Percentiles rank a stretch among this genome's conserved stretches.
These are phyloP conservation scores for Amanita phalloides DNA, from an alignment of 768 basidiomycete species.

Conservation along the genomic window DNA sequence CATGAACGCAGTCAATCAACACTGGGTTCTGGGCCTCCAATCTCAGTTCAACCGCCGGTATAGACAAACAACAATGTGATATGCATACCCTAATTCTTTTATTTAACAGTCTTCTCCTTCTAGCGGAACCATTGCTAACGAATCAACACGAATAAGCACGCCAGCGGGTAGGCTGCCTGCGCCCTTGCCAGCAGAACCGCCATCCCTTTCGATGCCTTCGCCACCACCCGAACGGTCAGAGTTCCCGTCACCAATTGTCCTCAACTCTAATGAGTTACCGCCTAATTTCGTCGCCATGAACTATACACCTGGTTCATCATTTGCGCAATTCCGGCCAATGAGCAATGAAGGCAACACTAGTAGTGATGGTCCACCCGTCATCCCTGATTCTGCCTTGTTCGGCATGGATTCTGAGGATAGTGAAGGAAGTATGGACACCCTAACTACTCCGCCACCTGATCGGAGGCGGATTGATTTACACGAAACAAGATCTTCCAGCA, in stretches of 20 bases:
- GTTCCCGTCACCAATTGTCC: constrained; percentile 3
- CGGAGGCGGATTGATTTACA: not conserved
- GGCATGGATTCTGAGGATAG: constrained; percentile 5
- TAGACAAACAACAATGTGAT: not conserved
- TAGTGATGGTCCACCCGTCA: constrained; percentile 3
- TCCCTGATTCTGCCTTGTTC: constrained; percentile 5
- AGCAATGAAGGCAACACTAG: not conserved
- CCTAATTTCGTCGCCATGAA: constrained; percentile 2
- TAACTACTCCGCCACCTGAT: constrained; percentile 20
- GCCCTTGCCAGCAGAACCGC: constrained; percentile 3
- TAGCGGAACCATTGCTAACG: not conserved
- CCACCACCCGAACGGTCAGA: not conserved
- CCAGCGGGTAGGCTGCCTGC: not conserved
- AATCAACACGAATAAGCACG: not conserved
- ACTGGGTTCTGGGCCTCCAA: not conserved
- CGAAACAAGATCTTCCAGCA: not conserved
- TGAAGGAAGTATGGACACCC: constrained; percentile 14
- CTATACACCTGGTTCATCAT: not conserved
- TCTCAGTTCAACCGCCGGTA: constrained; percentile 2
- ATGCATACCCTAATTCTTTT: not conserved
- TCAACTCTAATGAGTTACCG: not conserved
- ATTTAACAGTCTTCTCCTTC: constrained; percentile 1
- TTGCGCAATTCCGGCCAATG: not conserved
- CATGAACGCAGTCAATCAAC: constrained; percentile 2
- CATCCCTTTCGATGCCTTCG: not conserved